A percentile compares a stretch with the other conserved stretches of the same genome.
These are phyloP conservation scores for Rhizopogon sp. DNA, from an alignment of 768 basidiomycete genomes.

Conservation along the genomic window DNA sequence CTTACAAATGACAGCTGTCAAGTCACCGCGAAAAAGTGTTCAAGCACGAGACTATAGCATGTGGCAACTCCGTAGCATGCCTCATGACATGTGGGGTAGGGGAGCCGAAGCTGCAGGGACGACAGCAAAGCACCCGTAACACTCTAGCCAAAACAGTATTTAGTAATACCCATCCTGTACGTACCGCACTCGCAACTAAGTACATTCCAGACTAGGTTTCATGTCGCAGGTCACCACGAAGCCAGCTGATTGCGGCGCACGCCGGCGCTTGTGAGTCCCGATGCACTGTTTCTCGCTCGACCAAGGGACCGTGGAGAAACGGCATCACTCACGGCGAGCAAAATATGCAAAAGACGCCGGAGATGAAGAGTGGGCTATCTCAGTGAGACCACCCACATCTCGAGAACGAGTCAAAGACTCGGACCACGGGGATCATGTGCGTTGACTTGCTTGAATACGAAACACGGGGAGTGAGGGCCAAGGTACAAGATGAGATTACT, in stretches of 20 bases:
- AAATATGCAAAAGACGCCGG: constrained; percentile 50
- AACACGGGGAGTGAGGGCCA: constrained; percentile 14
- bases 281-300: constrained; percentile 20
- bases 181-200: constrained; percentile 24
- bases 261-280: constrained; percentile 47
- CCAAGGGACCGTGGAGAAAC: constrained; percentile 14
- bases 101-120: constrained; percentile 16
- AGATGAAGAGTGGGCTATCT: constrained; percentile 27
- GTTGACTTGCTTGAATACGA: constrained; percentile 28
- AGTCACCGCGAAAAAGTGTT: neutral
- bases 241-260: constrained; percentile 50
- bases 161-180: constrained; percentile 30
- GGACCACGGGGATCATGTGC: constrained; percentile 34
- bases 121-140: constrained; percentile 7
- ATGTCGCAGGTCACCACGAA: constrained; percentile 29
- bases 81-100: constrained; percentile 14
- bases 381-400: constrained; percentile 13
- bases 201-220: constrained; percentile 17
- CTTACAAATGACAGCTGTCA: neutral
- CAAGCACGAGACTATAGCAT: constrained; percentile 28
- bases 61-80: constrained; percentile 16
- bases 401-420: constrained; percentile 40
- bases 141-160: constrained; percentile 3
- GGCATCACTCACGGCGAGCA: constrained; percentile 48
- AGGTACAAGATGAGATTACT: constrained; percentile 4